Evolutionary conservation across 2,329 filamentous ascomycete species (phyloP).

Genomic region (Fonsecaea monophora): DNA sequence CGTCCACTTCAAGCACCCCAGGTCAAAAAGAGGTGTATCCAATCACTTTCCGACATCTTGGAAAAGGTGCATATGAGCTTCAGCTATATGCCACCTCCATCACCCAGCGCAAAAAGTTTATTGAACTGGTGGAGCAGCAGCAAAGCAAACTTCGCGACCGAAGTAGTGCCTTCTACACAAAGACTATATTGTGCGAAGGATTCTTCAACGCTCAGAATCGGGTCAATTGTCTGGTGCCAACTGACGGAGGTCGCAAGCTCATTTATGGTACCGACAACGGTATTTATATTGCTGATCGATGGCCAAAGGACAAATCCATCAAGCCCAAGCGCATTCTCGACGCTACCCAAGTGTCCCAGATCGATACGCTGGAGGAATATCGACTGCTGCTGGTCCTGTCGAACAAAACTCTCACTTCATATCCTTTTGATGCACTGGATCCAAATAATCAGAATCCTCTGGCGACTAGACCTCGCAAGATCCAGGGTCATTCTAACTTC

Average conservation of each 20-base stretch:
- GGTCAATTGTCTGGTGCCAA: conserved; percentile 93
- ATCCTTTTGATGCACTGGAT: conserved; percentile 84
- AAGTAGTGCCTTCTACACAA: conserved; percentile 72
- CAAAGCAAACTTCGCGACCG: conserved; percentile 83
- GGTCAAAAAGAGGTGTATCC: conserved; percentile 79
- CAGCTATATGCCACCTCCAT: conserved; percentile 87
- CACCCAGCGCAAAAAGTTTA: conserved; percentile 91
- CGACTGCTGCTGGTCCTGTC: conserved; percentile 87
- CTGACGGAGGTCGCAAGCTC: conserved; percentile 95
- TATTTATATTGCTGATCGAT: conserved; percentile 89
- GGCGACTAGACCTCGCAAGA: conserved; percentile 89
- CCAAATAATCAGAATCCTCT: conserved; percentile 76
- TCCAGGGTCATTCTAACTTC: conserved; percentile 96
- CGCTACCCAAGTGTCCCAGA: conserved; percentile 84
- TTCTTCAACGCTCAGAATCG: conserved; percentile 90
- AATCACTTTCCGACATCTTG: conserved; percentile 94
- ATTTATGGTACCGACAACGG: conserved; percentile 94
- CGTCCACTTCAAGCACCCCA: conserved; percentile 54
- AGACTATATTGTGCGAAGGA: conserved; percentile 75
- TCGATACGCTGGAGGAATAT: conserved; percentile 96
- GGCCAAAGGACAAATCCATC: conserved; percentile 76
- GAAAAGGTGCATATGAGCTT: conserved; percentile 92
- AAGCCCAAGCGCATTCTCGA: conserved; percentile 86
- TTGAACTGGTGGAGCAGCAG: conserved; percentile 90
- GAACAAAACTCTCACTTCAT: conserved; percentile 91